These are phyloP conservation scores for Aspergillus fructus DNA, from an alignment of 2,329 filamentous ascomycete genomes.

Conservation along the genomic window DNA sequence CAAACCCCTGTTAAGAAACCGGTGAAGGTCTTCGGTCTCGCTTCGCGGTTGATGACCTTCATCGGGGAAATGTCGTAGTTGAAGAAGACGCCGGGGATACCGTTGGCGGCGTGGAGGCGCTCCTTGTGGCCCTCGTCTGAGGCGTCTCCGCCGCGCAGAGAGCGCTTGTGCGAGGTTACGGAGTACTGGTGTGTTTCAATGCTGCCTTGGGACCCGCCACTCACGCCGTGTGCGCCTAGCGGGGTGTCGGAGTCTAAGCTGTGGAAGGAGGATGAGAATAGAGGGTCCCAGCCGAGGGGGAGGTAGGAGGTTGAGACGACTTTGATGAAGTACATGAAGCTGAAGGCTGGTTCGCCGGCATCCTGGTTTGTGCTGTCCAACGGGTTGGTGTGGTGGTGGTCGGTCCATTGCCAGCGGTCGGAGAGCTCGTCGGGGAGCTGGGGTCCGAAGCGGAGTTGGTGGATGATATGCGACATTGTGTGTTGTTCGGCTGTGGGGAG, in stretches of 20 bases:
- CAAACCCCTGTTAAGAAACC: slow-evolving; percentile 93
- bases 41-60: slow-evolving; percentile 98
- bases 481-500: slow-evolving; percentile 65
- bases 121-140: slow-evolving; percentile 87
- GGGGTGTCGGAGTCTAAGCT: slow-evolving; percentile 54
- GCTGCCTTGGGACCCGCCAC: slow-evolving; percentile 68
- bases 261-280: slow-evolving; percentile 41
- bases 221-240: slow-evolving; percentile 68
- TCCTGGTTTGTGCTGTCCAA: slow-evolving; percentile 77
- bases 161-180: slow-evolving; percentile 93
- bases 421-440: slow-evolving; percentile 74
- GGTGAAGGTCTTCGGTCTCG: slow-evolving; percentile 81
- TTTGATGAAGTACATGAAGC: slow-evolving; percentile 99
- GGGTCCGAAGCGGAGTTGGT: slow-evolving; percentile 88
- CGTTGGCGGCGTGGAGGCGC: slow-evolving; percentile 81
- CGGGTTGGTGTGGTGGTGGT: slow-evolving; percentile 82
- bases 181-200: slow-evolving; percentile 98
- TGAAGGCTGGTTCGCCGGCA: slow-evolving; percentile 80
- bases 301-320: slow-evolving; percentile 95
- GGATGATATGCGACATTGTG: slow-evolving; percentile 85
- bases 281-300: slow-evolving; percentile 81
- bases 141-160: slow-evolving; percentile 78
- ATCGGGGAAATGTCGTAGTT: slow-evolving; percentile 99
- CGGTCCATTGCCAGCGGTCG: slow-evolving; percentile 70
- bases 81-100: slow-evolving; percentile 97